Base-by-base conservation (phyloP, 148 eudicot genomes). In the Pharnaceum exiguum region DNA sequence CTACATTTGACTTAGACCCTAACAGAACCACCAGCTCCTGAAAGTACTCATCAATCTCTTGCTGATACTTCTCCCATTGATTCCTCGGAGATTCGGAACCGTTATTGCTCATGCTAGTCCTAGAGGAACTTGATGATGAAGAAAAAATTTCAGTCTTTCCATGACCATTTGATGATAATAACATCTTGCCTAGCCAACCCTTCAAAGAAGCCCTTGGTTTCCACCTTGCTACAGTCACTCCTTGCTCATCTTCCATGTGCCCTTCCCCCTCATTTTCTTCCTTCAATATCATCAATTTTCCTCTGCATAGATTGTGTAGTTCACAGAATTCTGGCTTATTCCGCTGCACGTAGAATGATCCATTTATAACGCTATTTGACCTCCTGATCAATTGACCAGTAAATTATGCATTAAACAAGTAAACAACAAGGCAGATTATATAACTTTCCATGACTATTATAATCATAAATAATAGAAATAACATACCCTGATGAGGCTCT, bases 281-380 rank as follows among this genome's bases (percentile, higher is more conserved):
- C 60, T 76, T 78, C 9, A 76, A n/a, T 22, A 69, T 56, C 30
- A 82, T 77, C 61, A 76, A 57, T 70, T 81, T 77, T 23, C 96
- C 94, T 33, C 69, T 68, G 61, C 66, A 63, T 54, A 85, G 23
- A 5, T 78, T 49, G 66, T 62, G 80, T 22, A 89, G 32, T 42
- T 82, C 72, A 60, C 96, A 89, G 51, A 75, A 82, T 1, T 75
- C 83, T 0, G 96, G 96, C 54, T 89, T 89, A 21, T 76, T 52
- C 26, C 73, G 55, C 18, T 75, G 70, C 48, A 85, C 68, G 39
- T 71, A 71, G 18, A 75, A 78, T 30, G 81, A 70, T 47, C 75
- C 78, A 24, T 63, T 78, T 8, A 79, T 62, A 16, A 65, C 82
- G 27, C 67, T 57, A 40, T 62, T 81, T 33, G 83, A 72, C 65